Evolutionary conservation across 2,329 filamentous ascomycete species (phyloP).

Genomic region (Ophioceras dolichostomum): DNA sequence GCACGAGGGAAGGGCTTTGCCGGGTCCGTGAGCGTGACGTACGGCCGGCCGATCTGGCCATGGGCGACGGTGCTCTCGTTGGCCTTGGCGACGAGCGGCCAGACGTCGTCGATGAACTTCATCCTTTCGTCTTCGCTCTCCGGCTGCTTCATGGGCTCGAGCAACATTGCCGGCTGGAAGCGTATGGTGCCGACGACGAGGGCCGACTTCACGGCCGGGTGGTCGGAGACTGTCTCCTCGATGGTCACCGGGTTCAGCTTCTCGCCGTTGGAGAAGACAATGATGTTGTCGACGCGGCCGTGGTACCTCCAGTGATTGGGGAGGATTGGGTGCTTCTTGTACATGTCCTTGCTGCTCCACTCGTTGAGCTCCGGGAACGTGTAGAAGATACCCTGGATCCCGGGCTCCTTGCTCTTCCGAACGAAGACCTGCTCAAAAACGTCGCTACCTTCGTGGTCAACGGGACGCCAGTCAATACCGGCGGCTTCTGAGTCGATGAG

Average conservation of each 20-base stretch:
- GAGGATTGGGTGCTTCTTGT: slow-evolving; percentile 17
- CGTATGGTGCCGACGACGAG: slow-evolving; percentile 37
- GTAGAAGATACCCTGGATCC: slow-evolving; percentile 21
- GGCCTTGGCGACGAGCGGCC: slow-evolving; percentile 19
- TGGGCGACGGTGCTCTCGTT: slow-evolving; percentile 18
- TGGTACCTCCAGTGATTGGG: slow-evolving; percentile 22
- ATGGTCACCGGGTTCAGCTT: slow-evolving; percentile 31
- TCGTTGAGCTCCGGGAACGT: slow-evolving; percentile 24
- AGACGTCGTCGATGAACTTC: slow-evolving; percentile 17
- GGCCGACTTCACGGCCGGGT: slow-evolving; percentile 32
- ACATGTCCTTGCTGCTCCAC: slow-evolving; percentile 20
- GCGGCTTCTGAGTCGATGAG: slow-evolving; percentile 16
- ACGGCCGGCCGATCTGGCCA: slow-evolving; percentile 28
- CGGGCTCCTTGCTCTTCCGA: no score
- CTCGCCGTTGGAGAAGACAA: slow-evolving; percentile 34
- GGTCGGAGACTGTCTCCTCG: slow-evolving; percentile 38
- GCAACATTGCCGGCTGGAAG: slow-evolving; percentile 29
- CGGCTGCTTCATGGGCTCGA: slow-evolving; percentile 38
- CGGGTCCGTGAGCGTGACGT: slow-evolving; percentile 34
- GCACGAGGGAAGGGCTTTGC: slow-evolving; percentile 30
- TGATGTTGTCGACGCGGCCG: slow-evolving; percentile 21
- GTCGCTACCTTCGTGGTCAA: no score
- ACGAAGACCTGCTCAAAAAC: no score
- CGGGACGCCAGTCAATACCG: no score
- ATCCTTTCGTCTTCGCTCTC: slow-evolving; percentile 11